Evolutionary conservation across 176 grass and related monocot species (phyloP).

Genomic region (Olyra latifolia): DNA sequence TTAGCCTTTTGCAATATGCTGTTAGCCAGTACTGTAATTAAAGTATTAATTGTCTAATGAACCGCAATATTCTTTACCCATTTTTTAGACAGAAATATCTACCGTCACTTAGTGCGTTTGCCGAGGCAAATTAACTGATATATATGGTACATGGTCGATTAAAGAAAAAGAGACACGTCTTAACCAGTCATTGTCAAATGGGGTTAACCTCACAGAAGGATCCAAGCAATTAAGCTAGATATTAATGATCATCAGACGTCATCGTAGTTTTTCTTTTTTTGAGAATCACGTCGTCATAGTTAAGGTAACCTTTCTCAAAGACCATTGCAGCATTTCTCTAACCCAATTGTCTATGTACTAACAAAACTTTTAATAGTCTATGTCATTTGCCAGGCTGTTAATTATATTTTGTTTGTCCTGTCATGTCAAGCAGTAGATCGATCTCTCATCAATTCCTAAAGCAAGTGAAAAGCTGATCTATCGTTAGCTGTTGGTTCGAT

Average conservation of each 20-base stretch:
- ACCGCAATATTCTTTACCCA: not conserved
- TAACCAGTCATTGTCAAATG: not conserved
- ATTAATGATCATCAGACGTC: not conserved
- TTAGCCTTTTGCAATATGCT: no score
- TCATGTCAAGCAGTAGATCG: not conserved
- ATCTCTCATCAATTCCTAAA: not conserved
- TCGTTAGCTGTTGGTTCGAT: not conserved
- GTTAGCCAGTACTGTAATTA: not conserved
- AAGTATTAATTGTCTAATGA: not conserved
- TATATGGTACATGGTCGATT: not conserved
- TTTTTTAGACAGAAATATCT: not conserved
- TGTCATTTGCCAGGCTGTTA: not conserved
- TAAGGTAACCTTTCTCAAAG: not conserved
- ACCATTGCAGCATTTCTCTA: not conserved
- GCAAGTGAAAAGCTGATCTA: not conserved
- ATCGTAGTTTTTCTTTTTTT: not conserved
- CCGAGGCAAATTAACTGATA: no score
- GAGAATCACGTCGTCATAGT: not conserved
- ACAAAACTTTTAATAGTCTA: not conserved
- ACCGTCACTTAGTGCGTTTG: not conserved
- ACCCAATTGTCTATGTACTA: not conserved
- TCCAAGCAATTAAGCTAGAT: not conserved
- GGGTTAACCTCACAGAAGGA: not conserved
- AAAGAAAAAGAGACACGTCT: not conserved
- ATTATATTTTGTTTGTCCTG: not conserved